Evolutionary conservation across 805 yeast genomes (phyloP).

Genomic region (Starmerella vitae): DNA sequence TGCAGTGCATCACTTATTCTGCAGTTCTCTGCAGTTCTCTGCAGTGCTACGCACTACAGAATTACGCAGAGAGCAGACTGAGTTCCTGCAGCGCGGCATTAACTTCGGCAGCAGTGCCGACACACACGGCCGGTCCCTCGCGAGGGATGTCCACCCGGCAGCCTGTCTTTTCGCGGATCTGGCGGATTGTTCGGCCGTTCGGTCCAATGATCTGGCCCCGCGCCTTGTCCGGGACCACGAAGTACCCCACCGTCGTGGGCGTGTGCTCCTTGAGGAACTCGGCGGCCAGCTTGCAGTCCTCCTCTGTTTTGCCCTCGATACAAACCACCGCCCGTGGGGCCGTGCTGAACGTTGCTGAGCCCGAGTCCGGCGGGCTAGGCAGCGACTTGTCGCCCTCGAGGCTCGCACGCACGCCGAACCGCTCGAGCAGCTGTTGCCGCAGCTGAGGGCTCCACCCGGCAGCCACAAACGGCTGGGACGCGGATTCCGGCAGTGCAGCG

Average conservation of each 20-base stretch:
- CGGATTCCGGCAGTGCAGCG: slow-evolving; percentile 47
- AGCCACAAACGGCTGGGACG: slow-evolving; percentile 38
- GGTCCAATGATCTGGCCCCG: slow-evolving; percentile 48
- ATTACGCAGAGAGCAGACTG: too few species aligned
- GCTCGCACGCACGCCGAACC: slow-evolving; percentile 2
- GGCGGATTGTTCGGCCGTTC: slow-evolving; percentile 53
- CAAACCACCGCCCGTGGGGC: background rate
- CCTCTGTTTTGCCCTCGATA: slow-evolving; percentile 39
- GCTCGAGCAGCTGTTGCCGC: background rate
- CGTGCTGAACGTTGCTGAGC: background rate
- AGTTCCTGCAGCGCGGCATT: slow-evolving; percentile 10
- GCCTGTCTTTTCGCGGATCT: slow-evolving; percentile 42
- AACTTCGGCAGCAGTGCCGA: slow-evolving; percentile 11
- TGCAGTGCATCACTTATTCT: too few species aligned
- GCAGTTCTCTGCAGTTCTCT: too few species aligned
- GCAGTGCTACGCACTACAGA: too few species aligned
- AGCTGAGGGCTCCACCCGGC: slow-evolving; percentile 32
- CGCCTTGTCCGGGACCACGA: slow-evolving; percentile 42
- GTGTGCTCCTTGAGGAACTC: slow-evolving; percentile 36
- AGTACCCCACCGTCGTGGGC: slow-evolving; percentile 44
- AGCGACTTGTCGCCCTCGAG: background rate
- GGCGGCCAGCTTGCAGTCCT: slow-evolving; percentile 40
- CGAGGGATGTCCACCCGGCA: slow-evolving; percentile 16
- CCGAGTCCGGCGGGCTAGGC: background rate
- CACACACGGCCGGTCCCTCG: slow-evolving; percentile 7